These are phyloP conservation scores for Xerocomus nothofagi DNA, from an alignment of 1,284 basidiomycete genomes.

Conservation along the genomic window DNA sequence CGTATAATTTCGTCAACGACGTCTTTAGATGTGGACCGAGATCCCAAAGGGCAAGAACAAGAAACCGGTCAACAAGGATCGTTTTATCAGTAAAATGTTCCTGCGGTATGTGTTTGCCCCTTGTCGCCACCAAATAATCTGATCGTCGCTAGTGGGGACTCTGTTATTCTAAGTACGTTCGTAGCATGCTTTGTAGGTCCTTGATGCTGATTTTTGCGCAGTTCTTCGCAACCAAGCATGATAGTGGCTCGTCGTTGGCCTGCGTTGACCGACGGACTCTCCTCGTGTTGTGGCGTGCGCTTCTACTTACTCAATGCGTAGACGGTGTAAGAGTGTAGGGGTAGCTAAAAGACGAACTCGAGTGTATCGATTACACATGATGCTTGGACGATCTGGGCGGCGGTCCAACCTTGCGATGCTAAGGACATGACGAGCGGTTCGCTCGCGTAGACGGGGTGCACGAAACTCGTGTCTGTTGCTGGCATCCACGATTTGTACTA, in stretches of 20 bases:
- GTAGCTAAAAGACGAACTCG: not conserved
- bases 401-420: not conserved
- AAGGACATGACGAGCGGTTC: not conserved
- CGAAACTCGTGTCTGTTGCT: not conserved
- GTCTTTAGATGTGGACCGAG: conserved; percentile 95
- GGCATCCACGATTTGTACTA: not conserved
- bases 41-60: conserved; percentile 97
- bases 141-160: conserved; percentile 71
- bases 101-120: conserved; percentile 57
- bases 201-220: conserved; percentile 35
- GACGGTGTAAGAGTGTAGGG: not conserved
- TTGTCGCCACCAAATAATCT: conserved; percentile 12
- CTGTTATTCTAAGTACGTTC: conserved; percentile 87
- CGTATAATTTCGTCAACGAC: conserved; percentile 6
- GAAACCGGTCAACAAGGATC: conserved; percentile 98
- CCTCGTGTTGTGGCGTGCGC: not conserved
- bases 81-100: conserved; percentile 99
- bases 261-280: not conserved
- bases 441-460: not conserved
- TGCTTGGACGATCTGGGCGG: too few relatives aligned
- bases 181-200: conserved; percentile 10
- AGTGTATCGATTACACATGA: conserved; percentile 6
- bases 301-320: not conserved
- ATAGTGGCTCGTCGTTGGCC: not conserved
- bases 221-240: conserved; percentile 87